These are phyloP conservation scores for Aspergillus ostianus DNA, from an alignment of 495 filamentous ascomycete genomes.

Conservation along the genomic window DNA sequence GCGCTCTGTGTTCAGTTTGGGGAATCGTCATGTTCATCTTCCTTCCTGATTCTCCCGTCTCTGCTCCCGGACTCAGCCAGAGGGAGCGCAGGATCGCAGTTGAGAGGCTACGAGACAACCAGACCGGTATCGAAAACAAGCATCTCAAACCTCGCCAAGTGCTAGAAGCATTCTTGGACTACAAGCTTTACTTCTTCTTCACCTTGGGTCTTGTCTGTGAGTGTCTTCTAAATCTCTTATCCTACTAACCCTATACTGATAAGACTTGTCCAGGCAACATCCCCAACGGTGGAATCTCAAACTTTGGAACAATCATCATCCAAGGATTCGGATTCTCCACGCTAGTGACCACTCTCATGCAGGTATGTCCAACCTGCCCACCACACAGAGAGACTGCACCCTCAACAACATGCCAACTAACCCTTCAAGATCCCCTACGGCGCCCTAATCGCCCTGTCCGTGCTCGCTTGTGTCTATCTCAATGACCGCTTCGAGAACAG, in stretches of 20 bases:
- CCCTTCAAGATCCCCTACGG: conserved; percentile 58
- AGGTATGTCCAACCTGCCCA: conserved; percentile 23
- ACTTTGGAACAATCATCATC: conserved; percentile 62
- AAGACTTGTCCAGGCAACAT: conserved; percentile 32
- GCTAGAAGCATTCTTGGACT: conserved; percentile 54
- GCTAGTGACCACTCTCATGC: conserved; percentile 47
- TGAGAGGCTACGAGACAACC: conserved; percentile 57
- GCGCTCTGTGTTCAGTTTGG: conserved; percentile 54
- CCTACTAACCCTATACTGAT: not conserved
- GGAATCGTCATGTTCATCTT: conserved; percentile 57
- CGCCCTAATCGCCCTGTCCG: conserved; percentile 54
- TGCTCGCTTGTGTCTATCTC: conserved; percentile 54
- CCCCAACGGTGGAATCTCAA: conserved; percentile 53
- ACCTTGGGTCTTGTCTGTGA: conserved; percentile 49
- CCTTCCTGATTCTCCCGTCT: conserved; percentile 64
- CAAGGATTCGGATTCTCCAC: conserved; percentile 61
- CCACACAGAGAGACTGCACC: not conserved
- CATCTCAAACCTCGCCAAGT: conserved; percentile 59
- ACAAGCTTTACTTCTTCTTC: conserved; percentile 63
- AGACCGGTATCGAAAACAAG: conserved; percentile 66
- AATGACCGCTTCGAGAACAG: conserved; percentile 57
- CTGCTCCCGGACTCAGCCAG: conserved; percentile 55
- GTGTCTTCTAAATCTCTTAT: not conserved
- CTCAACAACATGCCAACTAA: not conserved
- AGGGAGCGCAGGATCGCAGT: conserved; percentile 58